Conservation (phyloP, 2,329 filamentous ascomycete species). For the Ploettnerulaceae sp. region DNA sequence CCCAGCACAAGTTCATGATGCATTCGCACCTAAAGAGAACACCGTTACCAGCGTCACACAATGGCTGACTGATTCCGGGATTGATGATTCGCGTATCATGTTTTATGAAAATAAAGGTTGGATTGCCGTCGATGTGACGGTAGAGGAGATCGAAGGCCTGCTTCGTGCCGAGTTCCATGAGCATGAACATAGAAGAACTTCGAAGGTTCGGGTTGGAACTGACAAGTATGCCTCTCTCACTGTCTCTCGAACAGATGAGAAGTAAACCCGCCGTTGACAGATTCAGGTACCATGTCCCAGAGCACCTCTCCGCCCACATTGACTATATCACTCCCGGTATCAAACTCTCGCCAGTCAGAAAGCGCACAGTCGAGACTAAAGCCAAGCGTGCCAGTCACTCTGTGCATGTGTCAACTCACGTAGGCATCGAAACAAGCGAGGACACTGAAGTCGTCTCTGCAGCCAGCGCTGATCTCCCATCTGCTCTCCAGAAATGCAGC, state of each 20-base stretch:
- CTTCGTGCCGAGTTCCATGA: constrained; percentile 46
- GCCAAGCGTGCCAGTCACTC: constrained; percentile 13
- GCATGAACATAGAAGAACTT: constrained; percentile 48
- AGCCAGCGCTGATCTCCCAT: constrained; percentile 9
- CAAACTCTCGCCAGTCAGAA: constrained; percentile 43
- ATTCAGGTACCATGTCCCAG: constrained; percentile 42
- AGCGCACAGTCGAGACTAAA: constrained; percentile 32
- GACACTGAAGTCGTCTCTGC: constrained; percentile 1
- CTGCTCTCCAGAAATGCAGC: constrained; percentile 27
- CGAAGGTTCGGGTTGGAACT: constrained; percentile 47
- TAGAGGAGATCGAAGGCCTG: constrained; percentile 46
- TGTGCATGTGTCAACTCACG: constrained; percentile 8
- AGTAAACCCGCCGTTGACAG: constrained; percentile 40
- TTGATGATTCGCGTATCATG: constrained; percentile 35
- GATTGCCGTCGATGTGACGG: constrained; percentile 48
- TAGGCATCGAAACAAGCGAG: background rate
- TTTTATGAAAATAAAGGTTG: constrained; percentile 52
- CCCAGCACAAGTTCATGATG: constrained; percentile 44
- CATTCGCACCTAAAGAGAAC: constrained; percentile 48
- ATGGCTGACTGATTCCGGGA: constrained; percentile 50
- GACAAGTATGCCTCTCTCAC: constrained; percentile 36
- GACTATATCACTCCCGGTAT: constrained; percentile 56
- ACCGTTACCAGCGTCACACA: constrained; percentile 47
- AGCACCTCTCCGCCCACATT: constrained; percentile 50
- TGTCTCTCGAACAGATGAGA: no score